A percentile compares a stretch with the other conserved stretches of the same genome.
Conservation (phyloP, 1,284 basidiomycete species). For the Cystobasidium slooffiae region DNA sequence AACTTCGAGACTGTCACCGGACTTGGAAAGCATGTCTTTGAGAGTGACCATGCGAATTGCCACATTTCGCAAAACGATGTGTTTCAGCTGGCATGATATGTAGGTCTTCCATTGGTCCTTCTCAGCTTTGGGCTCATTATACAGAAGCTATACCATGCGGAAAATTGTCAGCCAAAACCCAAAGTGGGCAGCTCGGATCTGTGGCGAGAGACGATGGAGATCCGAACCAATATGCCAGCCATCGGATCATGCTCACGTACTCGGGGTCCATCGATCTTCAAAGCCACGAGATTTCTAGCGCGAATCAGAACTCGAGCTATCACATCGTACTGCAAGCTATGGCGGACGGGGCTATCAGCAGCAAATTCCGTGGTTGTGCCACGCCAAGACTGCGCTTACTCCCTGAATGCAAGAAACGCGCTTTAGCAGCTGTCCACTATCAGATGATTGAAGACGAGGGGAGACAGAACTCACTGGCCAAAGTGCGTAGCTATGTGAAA, state of each 20-base stretch:
- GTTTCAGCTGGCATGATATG: slow-evolving; percentile 23
- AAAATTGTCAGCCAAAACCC: no score
- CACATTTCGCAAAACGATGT: slow-evolving; percentile 9
- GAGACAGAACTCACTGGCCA: slow-evolving; percentile 21
- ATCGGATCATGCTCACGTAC: neutral
- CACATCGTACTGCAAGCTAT: neutral
- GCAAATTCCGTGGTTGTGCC: neutral
- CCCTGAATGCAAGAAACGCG: neutral
- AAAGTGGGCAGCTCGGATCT: no score
- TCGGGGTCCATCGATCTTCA: slow-evolving; percentile 37
- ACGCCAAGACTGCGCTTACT: neutral
- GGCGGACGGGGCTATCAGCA: neutral
- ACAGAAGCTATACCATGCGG: neutral
- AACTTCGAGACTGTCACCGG: neutral
- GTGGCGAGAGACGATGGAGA: neutral
- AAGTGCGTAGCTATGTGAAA: slow-evolving; percentile 27
- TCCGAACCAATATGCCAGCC: neutral
- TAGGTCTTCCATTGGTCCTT: slow-evolving; percentile 25
- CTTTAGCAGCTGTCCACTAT: neutral
- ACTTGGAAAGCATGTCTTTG: slow-evolving; percentile 27
- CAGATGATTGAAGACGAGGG: neutral
- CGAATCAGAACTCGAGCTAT: slow-evolving; percentile 22
- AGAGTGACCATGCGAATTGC: neutral
- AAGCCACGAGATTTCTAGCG: slow-evolving; percentile 25
- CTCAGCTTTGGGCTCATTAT: neutral